Conservation (phyloP, 2,329 filamentous ascomycete genomes). For the Talaromyces amestolkiae region DNA sequence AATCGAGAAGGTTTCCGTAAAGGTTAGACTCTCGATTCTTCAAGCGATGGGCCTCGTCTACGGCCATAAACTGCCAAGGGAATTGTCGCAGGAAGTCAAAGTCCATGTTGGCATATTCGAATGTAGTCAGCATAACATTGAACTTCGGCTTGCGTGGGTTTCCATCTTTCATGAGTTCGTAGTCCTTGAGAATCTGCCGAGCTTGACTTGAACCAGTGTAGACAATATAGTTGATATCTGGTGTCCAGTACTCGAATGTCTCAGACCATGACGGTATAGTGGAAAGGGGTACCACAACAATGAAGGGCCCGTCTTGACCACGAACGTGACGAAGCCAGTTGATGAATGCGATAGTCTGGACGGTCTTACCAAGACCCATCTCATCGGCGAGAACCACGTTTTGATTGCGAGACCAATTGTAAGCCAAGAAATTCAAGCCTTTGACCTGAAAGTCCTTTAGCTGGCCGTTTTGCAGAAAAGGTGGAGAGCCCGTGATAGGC, state of each 20-base stretch:
- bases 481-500: slow-evolving; percentile 74
- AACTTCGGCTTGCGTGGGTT: slow-evolving; percentile 90
- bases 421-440: slow-evolving; percentile 89
- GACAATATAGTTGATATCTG: slow-evolving; percentile 93
- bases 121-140: slow-evolving; percentile 95
- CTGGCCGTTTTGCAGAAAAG: slow-evolving; percentile 79
- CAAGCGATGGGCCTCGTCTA: slow-evolving; percentile 93
- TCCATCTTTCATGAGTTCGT: slow-evolving; percentile 82
- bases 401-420: slow-evolving; percentile 91
- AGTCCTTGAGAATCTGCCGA: slow-evolving; percentile 81
- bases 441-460: slow-evolving; percentile 90
- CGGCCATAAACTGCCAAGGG: slow-evolving; percentile 95
- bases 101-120: slow-evolving; percentile 91
- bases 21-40: slow-evolving; percentile 96
- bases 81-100: slow-evolving; percentile 79
- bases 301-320: slow-evolving; percentile 86
- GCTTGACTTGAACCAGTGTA: slow-evolving; percentile 89
- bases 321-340: slow-evolving; percentile 93
- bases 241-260: slow-evolving; percentile 94
- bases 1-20: slow-evolving; percentile 79
- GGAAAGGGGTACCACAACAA: slow-evolving; percentile 94
- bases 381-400: slow-evolving; percentile 98
- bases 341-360: slow-evolving; percentile 94
- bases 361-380: slow-evolving; percentile 97
- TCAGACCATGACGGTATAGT: slow-evolving; percentile 98